Base-by-base conservation (phyloP, 345 rosid genomes). In the Salix purpurea region DNA sequence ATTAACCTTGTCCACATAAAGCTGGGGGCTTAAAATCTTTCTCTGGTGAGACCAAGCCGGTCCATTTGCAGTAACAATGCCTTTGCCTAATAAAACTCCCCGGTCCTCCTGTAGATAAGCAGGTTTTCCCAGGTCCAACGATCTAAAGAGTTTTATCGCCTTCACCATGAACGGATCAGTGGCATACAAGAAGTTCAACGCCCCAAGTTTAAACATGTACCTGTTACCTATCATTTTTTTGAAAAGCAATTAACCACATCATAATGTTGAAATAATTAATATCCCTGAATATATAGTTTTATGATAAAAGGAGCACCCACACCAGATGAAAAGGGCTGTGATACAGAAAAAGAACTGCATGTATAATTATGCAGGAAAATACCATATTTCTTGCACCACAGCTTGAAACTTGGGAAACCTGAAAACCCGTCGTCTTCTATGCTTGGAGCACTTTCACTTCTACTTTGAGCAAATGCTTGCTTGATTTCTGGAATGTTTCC, bases 121-220 rank as follows among this genome's bases (percentile, higher is more conserved):
- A 21, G 87, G 84, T 76, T 83, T 85, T 1, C 86, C 85, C 26
- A 81, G 50, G 69, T 73, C 81, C 74, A 77, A 50, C 30, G 86
- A 80, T 13, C 77, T 83, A 60, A 44, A 83, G 5, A 62, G 44
- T 39, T 42, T 81, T 15, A 83, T 78, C 42, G 79, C 82, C 77
- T 69, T 87, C 70, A 84, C 87, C 16, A 80, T 37, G 6, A 74
- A 73, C 40, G 50, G 23, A 24, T 83, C 64, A 4, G 42, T 68
- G 21, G 73, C 74, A 28, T 81, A 70, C 54, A 84, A n/a, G 19
- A 84, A 26, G 46, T 52, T 81, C 26, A 69, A 69, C 64, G 54
- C 68, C 30, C 79, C 85, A 2, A 74, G 67, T 37, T 44, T 42
- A 67, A 76, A 83, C 78, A 37, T 69, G 61, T 62, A 83, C 24